A percentile compares a stretch with the other conserved stretches of the same genome.
phyloP scores from a whole-genome alignment of 2,329 filamentous ascomycete species.

The Paecilomyces sp. region DNA sequence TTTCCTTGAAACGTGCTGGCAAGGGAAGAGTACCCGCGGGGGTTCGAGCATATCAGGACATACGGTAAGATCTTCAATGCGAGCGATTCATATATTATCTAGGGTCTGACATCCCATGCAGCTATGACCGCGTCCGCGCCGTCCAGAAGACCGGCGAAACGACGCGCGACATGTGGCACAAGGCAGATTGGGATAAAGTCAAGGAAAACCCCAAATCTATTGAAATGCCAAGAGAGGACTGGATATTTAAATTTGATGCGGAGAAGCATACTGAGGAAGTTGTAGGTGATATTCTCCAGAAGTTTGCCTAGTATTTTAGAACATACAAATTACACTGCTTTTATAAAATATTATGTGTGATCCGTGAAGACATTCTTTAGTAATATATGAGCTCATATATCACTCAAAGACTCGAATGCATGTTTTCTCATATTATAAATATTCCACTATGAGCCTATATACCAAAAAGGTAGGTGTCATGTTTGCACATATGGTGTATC shows the following conservation, averaged over 20 bases:
- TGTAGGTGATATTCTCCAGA: constrained; percentile 22
- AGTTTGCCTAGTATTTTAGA: constrained; percentile 7
- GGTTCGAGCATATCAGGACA: constrained; percentile 38
- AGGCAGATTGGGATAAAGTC: constrained; percentile 43
- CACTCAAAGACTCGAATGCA: no score
- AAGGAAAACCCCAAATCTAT: constrained; percentile 36
- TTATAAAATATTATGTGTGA: no score
- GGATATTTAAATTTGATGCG: constrained; percentile 45
- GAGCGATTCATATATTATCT: not conserved
- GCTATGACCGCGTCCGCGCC: constrained; percentile 42
- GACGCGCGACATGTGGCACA: constrained; percentile 47
- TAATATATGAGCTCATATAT: no score
- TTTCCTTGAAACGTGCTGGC: constrained; percentile 15
- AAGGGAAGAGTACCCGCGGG: constrained; percentile 31
- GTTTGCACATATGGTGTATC: no score
- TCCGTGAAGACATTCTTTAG: no score
- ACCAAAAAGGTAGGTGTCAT: no score
- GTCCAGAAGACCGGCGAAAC: constrained; percentile 43
- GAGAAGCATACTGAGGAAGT: constrained; percentile 40
- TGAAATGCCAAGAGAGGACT: constrained; percentile 41
- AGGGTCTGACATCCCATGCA: not conserved
- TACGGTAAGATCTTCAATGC: constrained; percentile 13
- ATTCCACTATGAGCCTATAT: no score
- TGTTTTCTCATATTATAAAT: no score
- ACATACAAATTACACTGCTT: no score